Percentiles rank a stretch among this genome's conserved stretches.
Evolutionary conservation across 2,329 filamentous ascomycete species (phyloP).

Genomic region (Trichophyton verrucosum): DNA sequence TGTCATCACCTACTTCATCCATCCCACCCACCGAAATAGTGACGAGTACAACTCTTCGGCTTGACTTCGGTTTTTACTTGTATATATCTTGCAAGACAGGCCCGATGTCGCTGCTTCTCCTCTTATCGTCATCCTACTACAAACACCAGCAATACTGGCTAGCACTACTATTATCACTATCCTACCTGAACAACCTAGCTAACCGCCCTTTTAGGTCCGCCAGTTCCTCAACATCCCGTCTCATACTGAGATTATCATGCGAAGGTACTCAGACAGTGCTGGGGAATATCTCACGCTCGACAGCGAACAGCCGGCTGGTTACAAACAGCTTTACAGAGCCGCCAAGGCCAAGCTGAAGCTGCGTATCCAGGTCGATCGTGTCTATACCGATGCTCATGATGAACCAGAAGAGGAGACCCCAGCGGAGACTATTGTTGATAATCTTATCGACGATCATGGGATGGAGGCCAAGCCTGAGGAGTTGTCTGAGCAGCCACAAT

Average conservation of each 20-base stretch:
- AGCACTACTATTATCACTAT: background rate
- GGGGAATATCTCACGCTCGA: conserved; percentile 69
- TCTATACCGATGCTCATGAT: conserved; percentile 5
- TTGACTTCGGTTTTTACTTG: too few relatives aligned
- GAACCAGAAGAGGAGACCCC: too few relatives aligned
- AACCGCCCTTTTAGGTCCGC: conserved; percentile 48
- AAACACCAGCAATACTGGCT: background rate
- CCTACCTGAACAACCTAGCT: background rate
- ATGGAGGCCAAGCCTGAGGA: background rate
- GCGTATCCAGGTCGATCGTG: conserved; percentile 60
- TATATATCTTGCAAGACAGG: too few relatives aligned
- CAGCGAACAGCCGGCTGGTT: conserved; percentile 63
- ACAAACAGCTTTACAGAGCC: conserved; percentile 92
- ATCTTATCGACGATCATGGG: background rate
- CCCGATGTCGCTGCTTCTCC: too few relatives aligned
- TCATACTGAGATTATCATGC: conserved; percentile 55
- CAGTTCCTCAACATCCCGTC: conserved; percentile 52
- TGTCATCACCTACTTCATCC: too few relatives aligned
- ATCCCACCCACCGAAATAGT: too few relatives aligned
- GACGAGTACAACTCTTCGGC: too few relatives aligned
- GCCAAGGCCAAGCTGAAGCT: conserved; percentile 98
- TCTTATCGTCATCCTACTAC: too few relatives aligned
- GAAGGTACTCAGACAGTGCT: conserved; percentile 92
- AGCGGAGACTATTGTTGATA: too few relatives aligned
- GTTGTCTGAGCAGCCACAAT: background rate